Percentiles rank a stretch among this genome's conserved stretches.
Conservation (phyloP, 1,139 yeast species). For the Nakaseomyces delphensis region DNA sequence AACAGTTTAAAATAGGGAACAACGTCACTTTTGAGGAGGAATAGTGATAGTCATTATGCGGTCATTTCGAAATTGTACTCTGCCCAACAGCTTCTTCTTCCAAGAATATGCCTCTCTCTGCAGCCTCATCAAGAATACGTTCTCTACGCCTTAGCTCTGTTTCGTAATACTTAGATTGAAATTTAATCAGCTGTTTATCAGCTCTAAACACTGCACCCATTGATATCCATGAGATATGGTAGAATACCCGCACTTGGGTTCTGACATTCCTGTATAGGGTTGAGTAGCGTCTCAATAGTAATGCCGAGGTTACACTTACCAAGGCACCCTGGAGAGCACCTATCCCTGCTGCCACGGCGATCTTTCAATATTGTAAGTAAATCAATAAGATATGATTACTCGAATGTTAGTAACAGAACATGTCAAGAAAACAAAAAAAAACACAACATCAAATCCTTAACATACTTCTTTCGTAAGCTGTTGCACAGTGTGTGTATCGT, state of each 20-base stretch:
- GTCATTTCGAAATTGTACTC: constrained; percentile 13
- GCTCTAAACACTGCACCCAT: constrained; percentile 36
- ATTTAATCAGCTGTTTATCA: constrained; percentile 33
- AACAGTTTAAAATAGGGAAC: too few species aligned
- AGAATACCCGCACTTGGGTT: constrained; percentile 34
- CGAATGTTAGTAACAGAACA: too few species aligned
- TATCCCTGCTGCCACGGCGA: constrained; percentile 31
- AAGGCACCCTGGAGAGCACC: constrained; percentile 36
- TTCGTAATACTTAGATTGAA: constrained; percentile 30
- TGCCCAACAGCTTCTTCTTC: constrained; percentile 29
- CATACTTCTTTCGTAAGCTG: constrained; percentile 29
- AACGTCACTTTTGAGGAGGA: too few species aligned
- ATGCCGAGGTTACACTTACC: constrained; percentile 30
- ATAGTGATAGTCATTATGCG: background rate
- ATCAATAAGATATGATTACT: too few species aligned
- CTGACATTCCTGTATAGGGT: constrained; percentile 32
- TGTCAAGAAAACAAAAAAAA: too few species aligned
- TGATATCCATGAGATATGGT: constrained; percentile 35
- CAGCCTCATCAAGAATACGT: constrained; percentile 35
- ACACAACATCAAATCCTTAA: too few species aligned
- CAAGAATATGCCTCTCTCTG: constrained; percentile 36
- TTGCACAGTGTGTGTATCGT: constrained; percentile 30
- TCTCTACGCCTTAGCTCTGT: constrained; percentile 31
- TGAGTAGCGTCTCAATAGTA: constrained; percentile 30
- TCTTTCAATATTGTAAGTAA: too few species aligned